Conservation (phyloP, 1,139 yeast species). For the Magnusiomyces tetraspermus region DNA sequence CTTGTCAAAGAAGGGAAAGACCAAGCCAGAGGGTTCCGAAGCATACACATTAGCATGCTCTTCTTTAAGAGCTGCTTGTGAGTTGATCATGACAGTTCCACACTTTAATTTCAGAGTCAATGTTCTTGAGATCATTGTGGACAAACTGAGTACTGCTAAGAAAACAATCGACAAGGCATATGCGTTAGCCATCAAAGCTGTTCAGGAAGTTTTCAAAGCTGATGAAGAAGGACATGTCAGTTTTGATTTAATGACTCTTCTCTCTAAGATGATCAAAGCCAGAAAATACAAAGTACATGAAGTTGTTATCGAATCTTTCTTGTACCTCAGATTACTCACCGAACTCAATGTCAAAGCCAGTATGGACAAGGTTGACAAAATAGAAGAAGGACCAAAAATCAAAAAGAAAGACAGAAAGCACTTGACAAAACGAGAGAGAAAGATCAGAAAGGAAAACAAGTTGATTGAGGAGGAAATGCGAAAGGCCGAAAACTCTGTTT, state of each 20-base stretch:
- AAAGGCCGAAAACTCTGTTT: constrained; percentile 76
- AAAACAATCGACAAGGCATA: constrained; percentile 34
- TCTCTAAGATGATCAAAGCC: constrained; percentile 62
- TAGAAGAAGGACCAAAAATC: constrained; percentile 41
- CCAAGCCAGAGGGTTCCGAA: constrained; percentile 22
- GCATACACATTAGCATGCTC: constrained; percentile 43
- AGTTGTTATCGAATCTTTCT: constrained; percentile 61
- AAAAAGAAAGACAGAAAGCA: constrained; percentile 85
- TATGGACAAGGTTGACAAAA: constrained; percentile 46
- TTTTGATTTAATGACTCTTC: constrained; percentile 55
- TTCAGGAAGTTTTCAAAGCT: constrained; percentile 55
- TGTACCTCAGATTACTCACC: constrained; percentile 62
- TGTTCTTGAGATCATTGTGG: constrained; percentile 54
- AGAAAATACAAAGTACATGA: constrained; percentile 79
- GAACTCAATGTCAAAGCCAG: constrained; percentile 53
- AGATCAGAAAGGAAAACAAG: constrained; percentile 76
- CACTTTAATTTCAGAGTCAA: constrained; percentile 77
- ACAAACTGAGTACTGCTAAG: constrained; percentile 30
- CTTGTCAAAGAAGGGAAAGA: constrained; percentile 30
- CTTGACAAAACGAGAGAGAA: constrained; percentile 76
- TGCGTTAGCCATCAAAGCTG: constrained; percentile 49
- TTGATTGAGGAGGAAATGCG: constrained; percentile 83
- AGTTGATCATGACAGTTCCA: constrained; percentile 56
- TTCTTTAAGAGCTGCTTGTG: constrained; percentile 72
- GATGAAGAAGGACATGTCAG: constrained; percentile 79